phyloP scores from a whole-genome alignment of 768 basidiomycete species.

The Lactifluus hygrophoroides region DNA sequence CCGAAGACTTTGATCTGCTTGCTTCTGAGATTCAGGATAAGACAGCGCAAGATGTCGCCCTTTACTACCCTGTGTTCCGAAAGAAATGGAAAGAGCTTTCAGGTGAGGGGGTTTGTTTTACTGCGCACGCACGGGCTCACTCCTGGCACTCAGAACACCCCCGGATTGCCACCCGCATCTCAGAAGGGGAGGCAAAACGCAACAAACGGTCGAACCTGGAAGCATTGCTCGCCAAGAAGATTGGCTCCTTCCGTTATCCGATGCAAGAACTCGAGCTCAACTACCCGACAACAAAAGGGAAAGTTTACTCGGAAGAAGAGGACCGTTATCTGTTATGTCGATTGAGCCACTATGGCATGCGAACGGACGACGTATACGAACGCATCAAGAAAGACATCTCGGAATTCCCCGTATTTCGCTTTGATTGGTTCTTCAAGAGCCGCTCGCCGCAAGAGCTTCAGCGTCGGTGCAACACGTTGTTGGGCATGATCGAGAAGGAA shows the following conservation, averaged over 20 bases:
- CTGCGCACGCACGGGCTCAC: background rate
- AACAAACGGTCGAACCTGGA: slow-evolving; percentile 78
- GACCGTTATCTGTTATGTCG: slow-evolving; percentile 91
- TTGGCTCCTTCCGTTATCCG: slow-evolving; percentile 74
- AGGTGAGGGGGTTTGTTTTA: slow-evolving; percentile 33
- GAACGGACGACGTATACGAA: slow-evolving; percentile 84
- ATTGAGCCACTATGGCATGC: slow-evolving; percentile 84
- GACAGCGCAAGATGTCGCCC: slow-evolving; percentile 63
- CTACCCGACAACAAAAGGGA: slow-evolving; percentile 94
- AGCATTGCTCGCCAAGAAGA: slow-evolving; percentile 71
- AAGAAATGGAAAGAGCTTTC: slow-evolving; percentile 82
- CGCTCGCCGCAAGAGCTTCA: slow-evolving; percentile 83
- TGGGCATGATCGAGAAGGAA: slow-evolving; percentile 92
- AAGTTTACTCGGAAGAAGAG: slow-evolving; percentile 94
- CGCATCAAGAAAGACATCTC: slow-evolving; percentile 92
- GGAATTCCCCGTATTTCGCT: slow-evolving; percentile 94
- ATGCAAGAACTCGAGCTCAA: slow-evolving; percentile 97
- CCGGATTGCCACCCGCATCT: slow-evolving; percentile 73
- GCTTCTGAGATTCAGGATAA: slow-evolving; percentile 83
- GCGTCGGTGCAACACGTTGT: slow-evolving; percentile 77
- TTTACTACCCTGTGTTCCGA: slow-evolving; percentile 78
- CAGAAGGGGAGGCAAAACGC: slow-evolving; percentile 84
- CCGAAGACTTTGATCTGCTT: slow-evolving; percentile 55
- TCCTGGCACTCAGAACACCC: slow-evolving; percentile 50
- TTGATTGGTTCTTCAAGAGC: slow-evolving; percentile 98